Base-by-base conservation (phyloP, 2,329 filamentous ascomycete genomes). In the Sporothrix dimorphospora region DNA sequence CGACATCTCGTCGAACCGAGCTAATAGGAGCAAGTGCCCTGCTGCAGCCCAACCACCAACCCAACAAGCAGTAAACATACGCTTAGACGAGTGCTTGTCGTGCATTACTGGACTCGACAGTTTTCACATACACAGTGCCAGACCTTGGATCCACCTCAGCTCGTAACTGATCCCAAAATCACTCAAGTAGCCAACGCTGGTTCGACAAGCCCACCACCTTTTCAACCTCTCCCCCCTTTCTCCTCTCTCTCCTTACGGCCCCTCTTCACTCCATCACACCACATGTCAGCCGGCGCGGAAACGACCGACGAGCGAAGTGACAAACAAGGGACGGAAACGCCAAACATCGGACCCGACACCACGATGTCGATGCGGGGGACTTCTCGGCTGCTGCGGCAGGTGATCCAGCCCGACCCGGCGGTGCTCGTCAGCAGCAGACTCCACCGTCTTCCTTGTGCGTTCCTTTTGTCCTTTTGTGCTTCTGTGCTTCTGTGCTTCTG, bases 371-470 rank as follows among this genome's bases (percentile, higher is more conserved):
- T 57, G n/a, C 19, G n/a, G 34, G 14, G 19, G 3, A 24, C 51
- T 1, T 16, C 65, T 8, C 65, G n/a, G 7, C 19, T 30, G 45
- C 65, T 51, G 21, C 66, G 66, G 49, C 66, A 61, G 14, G n/a
- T 8, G 21, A 49, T 55, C 47, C 59, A 40, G 55, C 71, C 72
- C 3, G 51, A 45, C 4, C 72, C 69, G 53, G 74, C 74, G 5
- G 30, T 9, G 38, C 53, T 74, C 3, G 69, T 72, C 11, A 72
- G 71, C 68, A 57, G 65, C 53, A 40, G 12, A 2, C n/a, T 71
- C 16, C 74, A 76, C 55, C 53, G 42, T 3, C 42, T 76, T 21
- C 75, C 75, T 0, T 72, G 73, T 72, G 65, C 45, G 34, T 21
- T 7, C 6, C 30, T 30, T 2, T 8, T 30, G 3, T 2, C 42